phyloP scores from a whole-genome alignment of 2,329 filamentous ascomycete species.

The Cadophora luteo-olivacea region DNA sequence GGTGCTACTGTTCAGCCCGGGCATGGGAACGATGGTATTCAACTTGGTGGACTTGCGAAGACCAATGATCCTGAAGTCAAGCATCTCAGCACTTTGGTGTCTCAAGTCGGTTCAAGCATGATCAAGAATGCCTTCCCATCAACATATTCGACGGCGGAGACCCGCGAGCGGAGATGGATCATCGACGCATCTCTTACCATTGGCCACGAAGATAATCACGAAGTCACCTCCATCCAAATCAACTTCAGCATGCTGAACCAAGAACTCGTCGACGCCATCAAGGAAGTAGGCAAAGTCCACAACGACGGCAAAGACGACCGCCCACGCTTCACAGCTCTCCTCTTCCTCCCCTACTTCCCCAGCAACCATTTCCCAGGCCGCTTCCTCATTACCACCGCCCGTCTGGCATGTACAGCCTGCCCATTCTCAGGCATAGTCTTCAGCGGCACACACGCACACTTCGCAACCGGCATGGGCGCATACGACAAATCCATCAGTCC shows the following conservation, averaged over 20 bases:
- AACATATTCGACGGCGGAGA: neutral
- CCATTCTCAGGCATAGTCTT: conserved; percentile 18
- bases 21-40: conserved; percentile 3
- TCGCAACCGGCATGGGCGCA: conserved; percentile 6
- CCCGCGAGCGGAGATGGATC: neutral
- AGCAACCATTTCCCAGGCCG: conserved; percentile 14
- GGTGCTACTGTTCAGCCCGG: conserved; percentile 6
- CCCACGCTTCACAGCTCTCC: conserved; percentile 12
- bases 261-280: conserved; percentile 14
- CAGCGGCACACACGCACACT: conserved; percentile 19
- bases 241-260: conserved; percentile 15
- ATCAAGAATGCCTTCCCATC: conserved; percentile 2
- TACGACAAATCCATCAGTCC: conserved; percentile 10
- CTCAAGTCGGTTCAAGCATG: neutral
- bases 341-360: conserved; percentile 19
- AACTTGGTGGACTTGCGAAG: conserved; percentile 12
- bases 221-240: conserved; percentile 16
- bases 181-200: conserved; percentile 11
- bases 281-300: conserved; percentile 15
- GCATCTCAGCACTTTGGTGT: neutral
- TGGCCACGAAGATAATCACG: conserved; percentile 8
- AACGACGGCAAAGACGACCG: conserved; percentile 20
- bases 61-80: neutral
- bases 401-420: conserved; percentile 2
- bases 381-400: conserved; percentile 19